Conservation (phyloP, 2,329 filamentous ascomycete species). For the Madurella fahalii region DNA sequence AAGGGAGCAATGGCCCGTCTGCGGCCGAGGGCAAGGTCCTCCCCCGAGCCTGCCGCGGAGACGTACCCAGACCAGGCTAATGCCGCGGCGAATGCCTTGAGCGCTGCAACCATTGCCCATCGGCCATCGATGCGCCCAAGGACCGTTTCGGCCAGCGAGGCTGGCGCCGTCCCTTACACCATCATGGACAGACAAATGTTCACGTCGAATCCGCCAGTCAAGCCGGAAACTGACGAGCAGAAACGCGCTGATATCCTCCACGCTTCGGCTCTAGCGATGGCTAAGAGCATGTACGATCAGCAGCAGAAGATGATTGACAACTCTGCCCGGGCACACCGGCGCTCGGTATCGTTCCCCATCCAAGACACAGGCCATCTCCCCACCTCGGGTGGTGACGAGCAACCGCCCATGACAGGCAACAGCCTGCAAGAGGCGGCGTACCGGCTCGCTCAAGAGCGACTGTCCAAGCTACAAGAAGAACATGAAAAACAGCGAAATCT, state of each 20-base stretch:
- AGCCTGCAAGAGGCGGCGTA: slow-evolving; percentile 84
- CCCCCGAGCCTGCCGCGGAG: slow-evolving; percentile 45
- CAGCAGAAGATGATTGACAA: slow-evolving; percentile 61
- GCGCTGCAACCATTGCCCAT: slow-evolving; percentile 67
- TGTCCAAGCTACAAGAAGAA: slow-evolving; percentile 75
- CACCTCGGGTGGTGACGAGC: slow-evolving; percentile 29
- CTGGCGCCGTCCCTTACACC: slow-evolving; percentile 63
- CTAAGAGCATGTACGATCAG: slow-evolving; percentile 74
- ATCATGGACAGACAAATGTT: slow-evolving; percentile 73
- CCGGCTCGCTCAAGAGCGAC: slow-evolving; percentile 75
- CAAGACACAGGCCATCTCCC: slow-evolving; percentile 5
- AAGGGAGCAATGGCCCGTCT: slow-evolving; percentile 66
- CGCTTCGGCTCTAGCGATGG: slow-evolving; percentile 85
- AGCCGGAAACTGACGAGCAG: slow-evolving; percentile 69
- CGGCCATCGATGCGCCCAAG: slow-evolving; percentile 43
- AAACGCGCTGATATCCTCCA: slow-evolving; percentile 67
- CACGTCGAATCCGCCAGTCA: slow-evolving; percentile 68
- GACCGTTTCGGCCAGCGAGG: slow-evolving; percentile 50
- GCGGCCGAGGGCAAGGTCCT: slow-evolving; percentile 62
- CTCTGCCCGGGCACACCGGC: slow-evolving; percentile 38
- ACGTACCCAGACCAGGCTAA: slow-evolving; percentile 55
- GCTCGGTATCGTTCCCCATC: slow-evolving; percentile 22
- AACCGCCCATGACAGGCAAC: slow-evolving; percentile 50
- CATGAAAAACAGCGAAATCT: slow-evolving; percentile 59
- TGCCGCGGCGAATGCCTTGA: slow-evolving; percentile 64